Conservation (phyloP, 176 grass and related monocot genomes). For the Raddia distichophylla region DNA sequence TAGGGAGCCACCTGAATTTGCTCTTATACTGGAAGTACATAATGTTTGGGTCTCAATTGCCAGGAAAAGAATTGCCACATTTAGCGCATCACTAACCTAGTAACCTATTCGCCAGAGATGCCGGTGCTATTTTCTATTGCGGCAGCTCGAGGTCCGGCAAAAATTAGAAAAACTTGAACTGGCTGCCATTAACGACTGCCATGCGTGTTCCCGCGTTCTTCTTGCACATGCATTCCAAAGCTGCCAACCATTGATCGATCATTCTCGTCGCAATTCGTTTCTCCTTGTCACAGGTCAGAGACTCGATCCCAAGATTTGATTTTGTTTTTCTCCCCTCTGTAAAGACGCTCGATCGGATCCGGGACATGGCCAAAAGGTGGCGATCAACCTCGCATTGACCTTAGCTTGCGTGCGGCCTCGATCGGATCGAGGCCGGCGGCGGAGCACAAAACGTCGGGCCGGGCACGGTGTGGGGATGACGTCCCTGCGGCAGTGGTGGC, state of each 20-base stretch:
- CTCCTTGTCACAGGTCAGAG: neutral
- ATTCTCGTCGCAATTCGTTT: neutral
- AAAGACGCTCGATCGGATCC: neutral
- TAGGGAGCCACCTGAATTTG: no score
- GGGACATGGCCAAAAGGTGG: neutral
- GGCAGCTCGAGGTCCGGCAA: neutral
- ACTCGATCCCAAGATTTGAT: neutral
- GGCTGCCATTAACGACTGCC: neutral
- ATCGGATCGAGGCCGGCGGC: neutral
- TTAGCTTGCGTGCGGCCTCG: neutral
- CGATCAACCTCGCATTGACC: slow-evolving; percentile 10
- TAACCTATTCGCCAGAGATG: neutral
- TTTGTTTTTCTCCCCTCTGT: neutral
- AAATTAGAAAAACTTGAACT: slow-evolving; percentile 36
- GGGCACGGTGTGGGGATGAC: neutral
- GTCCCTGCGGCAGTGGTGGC: slow-evolving; percentile 50
- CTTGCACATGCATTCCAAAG: neutral
- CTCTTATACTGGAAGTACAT: neutral
- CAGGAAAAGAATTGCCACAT: neutral
- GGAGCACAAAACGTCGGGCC: neutral
- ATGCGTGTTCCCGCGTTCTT: neutral
- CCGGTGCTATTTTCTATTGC: slow-evolving; percentile 11
- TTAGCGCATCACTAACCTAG: neutral
- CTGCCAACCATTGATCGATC: neutral
- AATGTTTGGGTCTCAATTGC: neutral